Base-by-base conservation (phyloP, 495 filamentous ascomycete genomes). In the Aspergillus affinis region DNA sequence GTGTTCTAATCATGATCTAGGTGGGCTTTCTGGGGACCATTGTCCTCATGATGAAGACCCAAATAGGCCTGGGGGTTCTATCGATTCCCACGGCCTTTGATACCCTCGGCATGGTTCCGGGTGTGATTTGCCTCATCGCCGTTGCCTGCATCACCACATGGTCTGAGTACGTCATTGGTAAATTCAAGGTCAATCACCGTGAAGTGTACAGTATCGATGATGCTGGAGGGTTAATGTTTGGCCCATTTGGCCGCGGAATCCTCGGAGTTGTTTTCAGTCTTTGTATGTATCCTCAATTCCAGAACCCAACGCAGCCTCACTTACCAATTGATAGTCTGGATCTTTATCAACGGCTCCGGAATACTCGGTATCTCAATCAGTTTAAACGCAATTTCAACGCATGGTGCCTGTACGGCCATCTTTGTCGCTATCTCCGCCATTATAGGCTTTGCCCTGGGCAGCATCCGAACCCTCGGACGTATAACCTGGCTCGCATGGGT, bases 321-420 rank as follows among this genome's bases (percentile, higher is more conserved):
- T 32, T 12, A 32, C 30, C 30, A 32, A 1, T 32, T 1, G 1
- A 32, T 83, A 93, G 73, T 70, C 58, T 75, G 70, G 69, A 69
- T 74, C 45, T 76, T 79, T 48, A 65, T 74, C 29, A 63, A 69
- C 15, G 77, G 74, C 9, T 75, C 73, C 27, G 77, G 68, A 61
- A 84, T 91, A 62, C 76, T 92, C 18, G 84, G 86, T 0, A 87
- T 90, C 61, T 85, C 84, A 4, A 90, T 93, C 67, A 84, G 82
- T 62, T 76, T 92, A 61, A 87, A 87, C 48, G 81, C 80, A 15
- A 70, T 92, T 41, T 86, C 88, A 0, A 70, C 80, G 0, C 81
- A 90, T 68, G 84, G 73, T 2, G 73, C 79, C 0, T 93, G 91
- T 67, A 87, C 87, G 5, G 82, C 75, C 3, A 65, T 69, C 48